A percentile compares a stretch with the other conserved stretches of the same genome.
These are phyloP conservation scores for Babesia gibsoni DNA, from an alignment of 169 alveolate genomes.

Conservation along the genomic window DNA sequence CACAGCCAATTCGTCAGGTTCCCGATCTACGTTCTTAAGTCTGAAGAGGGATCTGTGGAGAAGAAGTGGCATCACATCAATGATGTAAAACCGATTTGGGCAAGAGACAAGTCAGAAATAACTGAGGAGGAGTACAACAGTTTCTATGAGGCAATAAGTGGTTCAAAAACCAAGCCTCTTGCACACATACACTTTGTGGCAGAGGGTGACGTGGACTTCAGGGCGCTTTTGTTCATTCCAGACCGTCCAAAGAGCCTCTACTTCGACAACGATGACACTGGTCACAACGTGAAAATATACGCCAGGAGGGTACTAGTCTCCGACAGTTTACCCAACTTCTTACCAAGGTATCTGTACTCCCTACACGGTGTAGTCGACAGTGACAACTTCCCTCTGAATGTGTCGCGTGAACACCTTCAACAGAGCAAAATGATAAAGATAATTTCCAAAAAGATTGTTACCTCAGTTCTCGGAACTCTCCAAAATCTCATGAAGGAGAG, in stretches of 20 bases:
- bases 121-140: conserved; percentile 92
- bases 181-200: conserved; percentile 97
- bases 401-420: conserved; percentile 90
- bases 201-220: conserved; percentile 99
- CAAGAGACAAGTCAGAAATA: conserved; percentile 93
- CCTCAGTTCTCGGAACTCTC: conserved; percentile 93
- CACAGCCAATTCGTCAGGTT: conserved; percentile 96
- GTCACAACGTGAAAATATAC: conserved; percentile 85
- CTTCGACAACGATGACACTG: conserved; percentile 86
- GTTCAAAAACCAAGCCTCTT: conserved; percentile 94
- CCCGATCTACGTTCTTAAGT: conserved; percentile 91
- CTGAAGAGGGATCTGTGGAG: conserved; percentile 63
- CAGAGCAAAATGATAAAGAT: conserved; percentile 91
- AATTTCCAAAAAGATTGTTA: conserved; percentile 93
- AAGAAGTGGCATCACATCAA: conserved; percentile 84
- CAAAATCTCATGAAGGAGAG: conserved; percentile 87
- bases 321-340: conserved; percentile 89
- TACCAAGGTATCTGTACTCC: conserved; percentile 92
- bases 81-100: conserved; percentile 98
- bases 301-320: conserved; percentile 91
- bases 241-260: conserved; percentile 88
- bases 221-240: conserved; percentile 94
- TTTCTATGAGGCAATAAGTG: conserved; percentile 93
- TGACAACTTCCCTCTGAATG: conserved; percentile 94
- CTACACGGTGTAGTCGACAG: conserved; percentile 94